Evolutionary conservation across 169 alveolate genomes (phyloP).

Genomic region (Plasmodium inui): DNA sequence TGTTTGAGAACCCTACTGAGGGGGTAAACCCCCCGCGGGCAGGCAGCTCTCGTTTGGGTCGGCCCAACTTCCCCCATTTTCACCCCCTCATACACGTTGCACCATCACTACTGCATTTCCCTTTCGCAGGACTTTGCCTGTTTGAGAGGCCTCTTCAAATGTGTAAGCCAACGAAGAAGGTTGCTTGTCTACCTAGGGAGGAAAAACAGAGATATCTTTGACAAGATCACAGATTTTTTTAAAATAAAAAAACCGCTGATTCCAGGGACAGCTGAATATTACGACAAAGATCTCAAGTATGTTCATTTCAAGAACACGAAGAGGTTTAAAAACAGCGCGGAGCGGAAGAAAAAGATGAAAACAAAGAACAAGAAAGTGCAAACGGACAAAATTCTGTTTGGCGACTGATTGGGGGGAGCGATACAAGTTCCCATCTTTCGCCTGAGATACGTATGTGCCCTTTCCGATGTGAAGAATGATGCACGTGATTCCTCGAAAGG

Average conservation of each 20-base stretch:
- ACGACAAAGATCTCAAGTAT: constrained; percentile 47
- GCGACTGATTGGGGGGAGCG: neutral
- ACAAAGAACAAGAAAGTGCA: constrained; percentile 42
- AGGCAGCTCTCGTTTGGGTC: neutral
- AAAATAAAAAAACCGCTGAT: constrained; percentile 70
- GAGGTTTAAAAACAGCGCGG: constrained; percentile 66
- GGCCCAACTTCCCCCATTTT: neutral
- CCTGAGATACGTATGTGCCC: neutral
- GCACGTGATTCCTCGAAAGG: neutral
- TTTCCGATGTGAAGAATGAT: neutral
- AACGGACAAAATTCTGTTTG: constrained; percentile 68
- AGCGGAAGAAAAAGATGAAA: constrained; percentile 57
- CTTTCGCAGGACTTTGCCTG: constrained; percentile 60
- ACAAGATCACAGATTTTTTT: constrained; percentile 37
- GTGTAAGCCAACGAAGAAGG: constrained; percentile 63
- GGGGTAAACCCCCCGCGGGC: neutral
- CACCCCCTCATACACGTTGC: neutral
- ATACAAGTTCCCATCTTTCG: neutral
- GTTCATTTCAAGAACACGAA: constrained; percentile 61
- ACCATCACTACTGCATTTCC: neutral
- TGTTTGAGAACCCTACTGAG: neutral
- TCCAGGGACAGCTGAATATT: constrained; percentile 70
- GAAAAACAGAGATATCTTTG: constrained; percentile 48
- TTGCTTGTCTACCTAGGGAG: constrained; percentile 42
- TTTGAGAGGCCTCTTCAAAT: constrained; percentile 61